These are phyloP conservation scores for Rhodomyrtus psidioides DNA, from an alignment of 441 rosid genomes.

Conservation along the genomic window DNA sequence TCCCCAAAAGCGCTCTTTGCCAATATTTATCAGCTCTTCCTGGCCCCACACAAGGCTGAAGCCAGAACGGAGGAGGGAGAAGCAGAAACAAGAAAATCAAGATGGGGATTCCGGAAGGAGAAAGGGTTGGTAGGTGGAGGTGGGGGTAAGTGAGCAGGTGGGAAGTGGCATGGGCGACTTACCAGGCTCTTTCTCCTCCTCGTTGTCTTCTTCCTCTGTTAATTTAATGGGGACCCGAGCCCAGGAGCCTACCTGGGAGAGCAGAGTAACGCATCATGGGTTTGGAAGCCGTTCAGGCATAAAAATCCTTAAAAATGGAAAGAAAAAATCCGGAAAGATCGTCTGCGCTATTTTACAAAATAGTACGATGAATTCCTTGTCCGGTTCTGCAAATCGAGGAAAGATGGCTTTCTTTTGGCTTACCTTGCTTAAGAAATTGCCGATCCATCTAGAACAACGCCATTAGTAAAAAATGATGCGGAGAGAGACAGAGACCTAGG, in stretches of 20 bases:
- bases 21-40: not conserved
- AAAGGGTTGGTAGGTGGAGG: not conserved
- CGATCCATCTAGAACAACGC: no score
- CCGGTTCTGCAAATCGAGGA: no score
- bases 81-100: not conserved
- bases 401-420: no score
- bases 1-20: not conserved
- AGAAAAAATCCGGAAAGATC: not conserved
- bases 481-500: no score
- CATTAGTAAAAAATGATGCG: no score
- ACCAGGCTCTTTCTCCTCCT: not conserved
- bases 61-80: not conserved
- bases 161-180: not conserved
- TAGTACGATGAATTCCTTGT: no score
- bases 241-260: not conserved
- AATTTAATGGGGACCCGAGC: not conserved
- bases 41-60: not conserved
- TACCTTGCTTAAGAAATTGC: no score
- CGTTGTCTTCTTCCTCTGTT: not conserved
- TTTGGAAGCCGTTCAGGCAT: not conserved
- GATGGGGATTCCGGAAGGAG: not conserved
- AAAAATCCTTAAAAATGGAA: no score
- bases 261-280: not conserved
- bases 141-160: not conserved
- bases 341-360: not conserved